Evolutionary conservation across 106 monocot genomes (phyloP).

Genomic region (Hemerocallis citrina): DNA sequence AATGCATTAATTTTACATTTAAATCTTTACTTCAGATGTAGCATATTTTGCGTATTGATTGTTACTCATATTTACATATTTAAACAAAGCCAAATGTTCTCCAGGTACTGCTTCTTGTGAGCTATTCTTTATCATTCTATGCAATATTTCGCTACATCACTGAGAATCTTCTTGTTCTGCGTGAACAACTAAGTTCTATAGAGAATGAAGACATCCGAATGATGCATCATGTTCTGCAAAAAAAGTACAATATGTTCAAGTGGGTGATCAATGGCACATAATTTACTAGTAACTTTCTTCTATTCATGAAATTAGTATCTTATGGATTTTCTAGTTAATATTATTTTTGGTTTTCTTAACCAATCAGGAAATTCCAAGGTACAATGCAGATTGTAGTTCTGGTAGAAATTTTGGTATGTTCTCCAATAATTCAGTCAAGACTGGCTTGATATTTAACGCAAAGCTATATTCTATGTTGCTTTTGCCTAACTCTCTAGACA

Average conservation of each 20-base stretch:
- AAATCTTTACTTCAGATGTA: too few relatives aligned
- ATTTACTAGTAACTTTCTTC: background rate
- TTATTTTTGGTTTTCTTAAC: background rate
- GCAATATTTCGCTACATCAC: slow-evolving; percentile 58
- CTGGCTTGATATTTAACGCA: background rate
- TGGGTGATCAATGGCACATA: slow-evolving; percentile 17
- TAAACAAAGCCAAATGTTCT: background rate
- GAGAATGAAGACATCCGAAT: slow-evolving; percentile 41
- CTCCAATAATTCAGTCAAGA: background rate
- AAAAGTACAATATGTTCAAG: slow-evolving; percentile 80
- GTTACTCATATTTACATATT: background rate
- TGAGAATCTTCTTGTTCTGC: slow-evolving; percentile 50
- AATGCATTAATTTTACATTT: too few relatives aligned
- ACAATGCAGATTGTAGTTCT: slow-evolving; percentile 71
- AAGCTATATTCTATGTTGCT: background rate
- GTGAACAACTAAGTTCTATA: slow-evolving; percentile 48
- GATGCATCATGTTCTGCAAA: slow-evolving; percentile 45
- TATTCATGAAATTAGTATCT: background rate
- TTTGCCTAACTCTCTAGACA: background rate
- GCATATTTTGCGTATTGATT: too few relatives aligned
- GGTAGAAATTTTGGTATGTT: slow-evolving; percentile 53
- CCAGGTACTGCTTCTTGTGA: slow-evolving; percentile 60
- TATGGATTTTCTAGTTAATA: background rate
- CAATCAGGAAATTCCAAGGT: slow-evolving; percentile 71
- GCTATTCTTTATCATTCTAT: slow-evolving; percentile 53